Evolutionary conservation across 129 eudicot genomes (phyloP), one percentile per base, ranked within the genome.

Genomic region (Helichrysum umbraculigerum): DNA sequence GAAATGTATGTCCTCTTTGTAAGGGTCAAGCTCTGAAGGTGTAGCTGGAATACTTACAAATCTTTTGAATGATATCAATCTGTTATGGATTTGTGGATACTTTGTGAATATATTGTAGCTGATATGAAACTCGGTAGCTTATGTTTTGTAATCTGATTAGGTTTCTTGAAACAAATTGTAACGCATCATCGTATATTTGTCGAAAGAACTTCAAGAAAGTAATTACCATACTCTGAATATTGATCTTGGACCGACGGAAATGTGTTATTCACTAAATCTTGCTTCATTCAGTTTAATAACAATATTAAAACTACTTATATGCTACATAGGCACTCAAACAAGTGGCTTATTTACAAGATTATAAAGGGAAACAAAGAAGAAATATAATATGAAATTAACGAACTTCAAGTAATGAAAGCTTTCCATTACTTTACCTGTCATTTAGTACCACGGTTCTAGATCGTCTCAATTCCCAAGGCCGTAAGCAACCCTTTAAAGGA

Each of bases 401-500:
- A 21, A 57, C 41, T 21, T 74, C 21, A 71, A 33, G 70, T n/a
- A 69, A 63, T 65, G 4, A 50, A 71, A 69, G 0, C 16, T 60
- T 61, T 81, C 6, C 30, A 47, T 44, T 19, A 60, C 34, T 32
- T 71, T 76, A 76, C 70, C 78, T 57, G 66, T 85, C 80, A n/a
- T 72, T 82, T 35, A 77, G 73, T 19, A 82, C 84, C 37, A 76
- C 71, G 21, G 75, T 86, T 65, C 61, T 79, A 5, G 92, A 85
- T 42, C 87, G 81, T 61, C 80, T 87, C 34, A 81, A 65, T 73
- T 87, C 96, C 88, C 87, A 83, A 5, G 85, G 83, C 28, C 86
- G 85, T 73, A 84, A 86, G 86, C 97, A 88, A 52, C 96, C 90
- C 78, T 89, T 91, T 20, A 89, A 83, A 0, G 97, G 97, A 3